Conservation (phyloP, 495 filamentous ascomycete genomes). For the Penicillium macrosclerotiorum region DNA sequence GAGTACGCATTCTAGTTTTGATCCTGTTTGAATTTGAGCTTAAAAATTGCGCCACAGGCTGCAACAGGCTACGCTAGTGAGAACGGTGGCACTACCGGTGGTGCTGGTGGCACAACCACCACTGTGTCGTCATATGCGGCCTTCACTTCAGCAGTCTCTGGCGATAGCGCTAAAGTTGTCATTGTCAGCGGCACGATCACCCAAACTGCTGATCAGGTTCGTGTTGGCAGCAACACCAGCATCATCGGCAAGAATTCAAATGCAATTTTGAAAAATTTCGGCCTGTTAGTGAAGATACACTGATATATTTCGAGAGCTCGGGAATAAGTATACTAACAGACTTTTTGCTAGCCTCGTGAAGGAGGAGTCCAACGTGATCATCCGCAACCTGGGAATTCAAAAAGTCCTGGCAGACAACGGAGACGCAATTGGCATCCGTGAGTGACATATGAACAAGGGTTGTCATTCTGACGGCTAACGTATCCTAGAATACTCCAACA, state of each 20-base stretch:
- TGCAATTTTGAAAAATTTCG: slow-evolving; percentile 31
- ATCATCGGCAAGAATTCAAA: slow-evolving; percentile 46
- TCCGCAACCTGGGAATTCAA: slow-evolving; percentile 59
- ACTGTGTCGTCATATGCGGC: slow-evolving; percentile 57
- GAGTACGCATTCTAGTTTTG: neutral
- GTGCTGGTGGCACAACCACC: slow-evolving; percentile 55
- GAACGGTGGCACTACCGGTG: slow-evolving; percentile 58
- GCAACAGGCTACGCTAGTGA: slow-evolving; percentile 41
- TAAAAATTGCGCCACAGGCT: slow-evolving; percentile 10
- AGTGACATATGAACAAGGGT: slow-evolving; percentile 4
- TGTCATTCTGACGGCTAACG: neutral
- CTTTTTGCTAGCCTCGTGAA: slow-evolving; percentile 37
- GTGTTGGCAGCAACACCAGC: slow-evolving; percentile 53
- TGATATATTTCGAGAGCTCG: no score
- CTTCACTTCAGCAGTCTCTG: slow-evolving; percentile 48
- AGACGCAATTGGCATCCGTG: slow-evolving; percentile 58
- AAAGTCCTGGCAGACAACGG: slow-evolving; percentile 58
- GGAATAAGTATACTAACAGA: neutral
- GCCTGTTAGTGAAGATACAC: slow-evolving; percentile 19
- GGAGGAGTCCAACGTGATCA: slow-evolving; percentile 55
- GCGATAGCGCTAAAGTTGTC: slow-evolving; percentile 46
- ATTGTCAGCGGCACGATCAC: slow-evolving; percentile 47
- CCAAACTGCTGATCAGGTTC: slow-evolving; percentile 38
- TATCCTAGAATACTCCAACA: slow-evolving; percentile 41
- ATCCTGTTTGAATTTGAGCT: neutral